Base-by-base conservation (phyloP, 208 protist species). In the Trypanosoma scelopori region DNA sequence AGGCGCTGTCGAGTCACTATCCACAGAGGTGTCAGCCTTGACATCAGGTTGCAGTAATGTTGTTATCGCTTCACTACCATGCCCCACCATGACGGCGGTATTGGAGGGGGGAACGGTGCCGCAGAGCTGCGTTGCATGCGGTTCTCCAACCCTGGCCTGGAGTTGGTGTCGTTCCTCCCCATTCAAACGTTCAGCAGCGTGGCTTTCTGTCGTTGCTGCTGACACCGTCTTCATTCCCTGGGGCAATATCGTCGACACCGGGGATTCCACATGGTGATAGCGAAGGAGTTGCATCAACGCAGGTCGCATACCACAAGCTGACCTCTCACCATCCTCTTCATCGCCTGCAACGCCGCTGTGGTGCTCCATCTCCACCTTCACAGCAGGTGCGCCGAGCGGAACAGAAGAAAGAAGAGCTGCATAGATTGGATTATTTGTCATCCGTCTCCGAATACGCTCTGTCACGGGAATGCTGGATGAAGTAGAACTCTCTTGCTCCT, bases 351-450 rank as follows among this genome's bases (percentile, higher is more conserved):
- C 46, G 7, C 18, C 32, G 41, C 12, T 53, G 25, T 27, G 15
- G n/a, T 32, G 9, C 20, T 52, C 59, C 27, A 1, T 53, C 41
- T 62, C 51, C 27, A 50, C 15, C 42, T 59, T 45, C 22, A 51
- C 9, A 16, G 28, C 9, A 3, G 11, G n/a, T 42, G n/a, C 20
- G 1, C 13, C 16, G 22, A 4, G 13, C 47, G 57, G 42, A 42
- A 65, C 56, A 22, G 39, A 45, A 28, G 57, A 53, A 46, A 64
- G 30, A 27, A 72, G 66, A 20, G 57, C 23, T 0, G 57, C 58
- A 39, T 72, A 72, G 30, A 52, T 55, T 7, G 66, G 47, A 49
- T 72, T 57, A 27, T 65, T 45, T 59, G 45, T 42, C 66, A 72
- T 65, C 18, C 66, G 56, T 43, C 41, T 35, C n/a, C 52, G 46